Evolutionary conservation across 2,329 filamentous ascomycete species (phyloP).

Genomic region (Amylocarpus encephaloides): DNA sequence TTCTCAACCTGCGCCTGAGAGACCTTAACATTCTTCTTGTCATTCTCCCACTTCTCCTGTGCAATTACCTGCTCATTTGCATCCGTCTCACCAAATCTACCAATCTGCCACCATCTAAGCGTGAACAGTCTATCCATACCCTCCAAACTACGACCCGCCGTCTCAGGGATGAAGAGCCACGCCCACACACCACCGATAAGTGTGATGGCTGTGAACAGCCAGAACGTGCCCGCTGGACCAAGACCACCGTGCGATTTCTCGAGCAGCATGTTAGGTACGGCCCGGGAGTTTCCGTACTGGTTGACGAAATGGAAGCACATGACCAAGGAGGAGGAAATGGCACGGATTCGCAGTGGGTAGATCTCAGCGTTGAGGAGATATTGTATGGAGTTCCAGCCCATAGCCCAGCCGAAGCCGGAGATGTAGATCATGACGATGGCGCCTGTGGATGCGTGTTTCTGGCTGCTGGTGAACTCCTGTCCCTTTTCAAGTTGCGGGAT

Average conservation of each 20-base stretch:
- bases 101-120: conserved; percentile 70
- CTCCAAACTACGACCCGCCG: conserved; percentile 58
- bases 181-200: conserved; percentile 63
- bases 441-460: conserved; percentile 54
- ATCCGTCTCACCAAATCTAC: conserved; percentile 39
- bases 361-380: conserved; percentile 74
- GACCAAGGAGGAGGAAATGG: conserved; percentile 61
- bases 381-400: conserved; percentile 71
- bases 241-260: conserved; percentile 40
- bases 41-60: conserved; percentile 26
- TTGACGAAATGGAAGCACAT: conserved; percentile 78
- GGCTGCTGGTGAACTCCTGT: conserved; percentile 36
- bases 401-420: conserved; percentile 61
- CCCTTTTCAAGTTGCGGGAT: conserved; percentile 51
- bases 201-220: conserved; percentile 67
- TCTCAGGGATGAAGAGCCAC: conserved; percentile 68
- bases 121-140: conserved; percentile 67
- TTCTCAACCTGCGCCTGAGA: conserved; percentile 18
- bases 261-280: conserved; percentile 70
- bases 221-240: conserved; percentile 60
- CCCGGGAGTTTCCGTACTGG: conserved; percentile 70
- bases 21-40: conserved; percentile 39
- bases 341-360: conserved; percentile 68
- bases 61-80: conserved; percentile 42
- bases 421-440: conserved; percentile 71